These are phyloP conservation scores for Bothriochloa decipiens DNA, from an alignment of 176 grass and related monocot genomes.

Conservation along the genomic window DNA sequence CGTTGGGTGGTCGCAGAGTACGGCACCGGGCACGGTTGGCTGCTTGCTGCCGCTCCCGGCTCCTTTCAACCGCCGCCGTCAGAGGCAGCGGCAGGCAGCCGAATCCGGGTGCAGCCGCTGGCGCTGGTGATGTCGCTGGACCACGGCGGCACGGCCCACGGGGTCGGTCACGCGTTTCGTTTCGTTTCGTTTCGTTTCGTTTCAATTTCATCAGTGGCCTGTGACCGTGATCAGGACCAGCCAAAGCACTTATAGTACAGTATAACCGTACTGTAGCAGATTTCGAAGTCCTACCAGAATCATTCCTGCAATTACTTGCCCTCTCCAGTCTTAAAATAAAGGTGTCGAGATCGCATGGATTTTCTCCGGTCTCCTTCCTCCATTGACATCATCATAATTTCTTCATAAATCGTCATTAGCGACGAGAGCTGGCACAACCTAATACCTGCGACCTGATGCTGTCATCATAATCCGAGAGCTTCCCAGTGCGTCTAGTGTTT, in stretches of 20 bases:
- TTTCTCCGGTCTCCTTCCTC: not conserved
- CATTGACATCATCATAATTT: not conserved
- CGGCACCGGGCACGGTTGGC: not conserved
- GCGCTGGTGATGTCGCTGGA: not conserved
- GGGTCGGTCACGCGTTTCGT: not conserved
- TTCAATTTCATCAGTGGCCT: not conserved
- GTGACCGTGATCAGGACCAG: not conserved
- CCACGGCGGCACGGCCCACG: constrained; percentile 1
- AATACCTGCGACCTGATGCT: too few species aligned
- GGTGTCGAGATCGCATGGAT: not conserved
- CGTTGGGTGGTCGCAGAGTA: not conserved
- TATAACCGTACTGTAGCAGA: not conserved
- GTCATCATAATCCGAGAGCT: too few species aligned
- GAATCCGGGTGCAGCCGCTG: too few species aligned
- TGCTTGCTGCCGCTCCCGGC: not conserved
- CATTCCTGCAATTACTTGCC: not conserved
- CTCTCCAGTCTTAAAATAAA: not conserved
- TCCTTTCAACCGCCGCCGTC: not conserved
- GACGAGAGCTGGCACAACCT: too few species aligned
- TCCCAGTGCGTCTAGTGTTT: not conserved
- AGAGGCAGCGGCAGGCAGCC: too few species aligned
- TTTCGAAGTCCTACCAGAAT: not conserved
- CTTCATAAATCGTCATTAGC: too few species aligned
- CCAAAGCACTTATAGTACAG: too few species aligned
- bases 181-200: too few species aligned